Base-by-base conservation (phyloP, 2,329 filamentous ascomycete species). In the Scorias spongiosa region DNA sequence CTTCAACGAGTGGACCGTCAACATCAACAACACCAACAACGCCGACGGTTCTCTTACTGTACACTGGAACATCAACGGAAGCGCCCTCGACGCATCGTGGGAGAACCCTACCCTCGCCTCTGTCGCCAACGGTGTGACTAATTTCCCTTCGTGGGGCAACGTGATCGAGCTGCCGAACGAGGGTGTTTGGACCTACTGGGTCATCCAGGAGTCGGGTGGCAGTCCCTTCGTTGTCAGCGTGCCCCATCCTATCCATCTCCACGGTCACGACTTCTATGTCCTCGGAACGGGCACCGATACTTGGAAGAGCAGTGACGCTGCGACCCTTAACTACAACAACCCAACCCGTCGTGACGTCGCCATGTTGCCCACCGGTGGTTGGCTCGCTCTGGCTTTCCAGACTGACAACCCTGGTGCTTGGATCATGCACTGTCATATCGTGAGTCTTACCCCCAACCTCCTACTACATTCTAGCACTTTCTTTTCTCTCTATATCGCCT, bases 21-120 rank as follows among this genome's bases (percentile, higher is more conserved):
- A 49, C 26, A 53, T 57, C 48, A 56, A 57, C 40, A 54, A 57
- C 44, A 49, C 49, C 30, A 55, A 49, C n/a, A 47, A 49, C 9
- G 44, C 47, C 42, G 53, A 58, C 44, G 57, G 56, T 42, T 48
- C 49, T 14, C 29, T 58, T 6, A 57, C 49, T n/a, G 49, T 60
- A 14, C 57, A 56, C 51, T 29, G 29, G 29, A 53, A 50, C 49
- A 40, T 68, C 44, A 64, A 66, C 48, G 54, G 63, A 36, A 63
- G 59, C 7, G 60, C 62, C 39, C 66, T 69, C 48, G 57, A 64
- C 44, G 59, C 67, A 18, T 50, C 58, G 28, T 69, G 66, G 66
- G 54, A 61, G 29, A 55, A 63, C 11, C 69, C 69, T 1, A 68
- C 66, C 0, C 51, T 71, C 5, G 51, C 66, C 44, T 69, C 67